Percentiles rank a stretch among this genome's conserved stretches.
These are phyloP conservation scores for Leishmania tarentolae DNA, from an alignment of 208 protist species.

Conservation along the genomic window DNA sequence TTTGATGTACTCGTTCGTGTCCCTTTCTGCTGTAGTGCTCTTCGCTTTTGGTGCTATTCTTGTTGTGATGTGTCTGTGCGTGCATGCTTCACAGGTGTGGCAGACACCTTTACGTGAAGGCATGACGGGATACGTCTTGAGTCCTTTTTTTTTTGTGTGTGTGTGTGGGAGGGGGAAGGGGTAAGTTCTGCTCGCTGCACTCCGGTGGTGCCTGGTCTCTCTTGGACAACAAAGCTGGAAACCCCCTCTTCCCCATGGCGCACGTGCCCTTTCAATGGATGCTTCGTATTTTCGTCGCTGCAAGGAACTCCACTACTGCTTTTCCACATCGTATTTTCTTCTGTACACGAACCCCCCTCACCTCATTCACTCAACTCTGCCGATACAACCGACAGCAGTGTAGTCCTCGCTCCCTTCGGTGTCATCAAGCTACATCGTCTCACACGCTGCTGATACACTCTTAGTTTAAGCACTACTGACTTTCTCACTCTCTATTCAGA, in stretches of 20 bases:
- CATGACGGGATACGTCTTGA: neutral
- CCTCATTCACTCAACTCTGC: neutral
- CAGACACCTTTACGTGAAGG: neutral
- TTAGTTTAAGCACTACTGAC: neutral
- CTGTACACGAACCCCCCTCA: no score
- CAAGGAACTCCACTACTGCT: neutral
- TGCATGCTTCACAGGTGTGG: neutral
- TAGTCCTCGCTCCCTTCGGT: conserved; percentile 7
- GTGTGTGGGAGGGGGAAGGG: neutral
- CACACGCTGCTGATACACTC: neutral
- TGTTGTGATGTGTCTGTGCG: neutral
- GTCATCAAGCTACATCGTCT: neutral
- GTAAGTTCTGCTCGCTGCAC: neutral
- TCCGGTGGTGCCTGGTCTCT: neutral
- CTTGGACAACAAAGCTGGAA: neutral
- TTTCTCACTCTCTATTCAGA: neutral
- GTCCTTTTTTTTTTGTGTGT: neutral
- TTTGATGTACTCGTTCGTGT: neutral
- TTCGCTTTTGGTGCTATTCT: neutral
- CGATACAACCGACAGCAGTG: conserved; percentile 5
- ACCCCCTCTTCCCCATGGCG: no score
- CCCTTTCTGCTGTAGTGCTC: neutral
- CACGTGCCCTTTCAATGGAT: neutral
- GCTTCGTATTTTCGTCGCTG: neutral
- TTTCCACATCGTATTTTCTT: neutral